These are phyloP conservation scores for Alternaria brassicae DNA, from an alignment of 2,329 filamentous ascomycete species.

Conservation along the genomic window DNA sequence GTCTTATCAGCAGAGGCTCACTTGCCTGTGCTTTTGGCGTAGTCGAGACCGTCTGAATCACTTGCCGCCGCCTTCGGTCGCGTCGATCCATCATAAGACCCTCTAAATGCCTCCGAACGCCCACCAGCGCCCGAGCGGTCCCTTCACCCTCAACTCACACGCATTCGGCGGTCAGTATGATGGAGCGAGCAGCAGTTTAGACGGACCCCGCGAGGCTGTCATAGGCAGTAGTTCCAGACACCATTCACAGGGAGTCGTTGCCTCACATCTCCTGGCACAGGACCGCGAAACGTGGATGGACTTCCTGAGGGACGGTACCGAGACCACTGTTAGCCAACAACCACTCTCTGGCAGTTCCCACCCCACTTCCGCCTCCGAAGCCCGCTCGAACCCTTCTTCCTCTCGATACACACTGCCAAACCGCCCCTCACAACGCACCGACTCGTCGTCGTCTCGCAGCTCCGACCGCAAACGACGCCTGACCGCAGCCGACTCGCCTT, in stretches of 20 bases:
- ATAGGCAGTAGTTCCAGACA: constrained; percentile 11
- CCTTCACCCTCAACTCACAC: constrained; percentile 26
- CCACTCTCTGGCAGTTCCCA: constrained; percentile 7
- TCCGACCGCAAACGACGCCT: constrained; percentile 48
- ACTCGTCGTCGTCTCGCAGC: constrained; percentile 29
- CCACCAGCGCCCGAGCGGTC: constrained; percentile 12
- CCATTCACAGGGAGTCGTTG: constrained; percentile 32
- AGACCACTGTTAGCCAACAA: constrained; percentile 19
- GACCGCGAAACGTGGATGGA: constrained; percentile 48
- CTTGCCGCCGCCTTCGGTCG: constrained; percentile 8
- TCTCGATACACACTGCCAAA: constrained; percentile 30
- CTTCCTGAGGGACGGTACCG: constrained; percentile 39
- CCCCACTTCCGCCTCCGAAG: constrained; percentile 13
- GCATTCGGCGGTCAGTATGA: constrained; percentile 23
- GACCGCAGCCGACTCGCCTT: constrained; percentile 43
- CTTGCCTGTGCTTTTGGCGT: not conserved
- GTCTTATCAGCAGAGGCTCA: constrained; percentile 4
- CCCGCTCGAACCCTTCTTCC: constrained; percentile 14
- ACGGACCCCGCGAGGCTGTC: constrained; percentile 5
- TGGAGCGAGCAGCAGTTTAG: constrained; percentile 17
- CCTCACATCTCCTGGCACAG: constrained; percentile 40
- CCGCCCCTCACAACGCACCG: constrained; percentile 26
- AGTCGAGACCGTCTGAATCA: not conserved
- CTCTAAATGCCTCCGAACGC: constrained; percentile 23
- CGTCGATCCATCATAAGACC: constrained; percentile 1